Conservation (phyloP, 768 basidiomycete species). For the Dendrothele bispora region DNA sequence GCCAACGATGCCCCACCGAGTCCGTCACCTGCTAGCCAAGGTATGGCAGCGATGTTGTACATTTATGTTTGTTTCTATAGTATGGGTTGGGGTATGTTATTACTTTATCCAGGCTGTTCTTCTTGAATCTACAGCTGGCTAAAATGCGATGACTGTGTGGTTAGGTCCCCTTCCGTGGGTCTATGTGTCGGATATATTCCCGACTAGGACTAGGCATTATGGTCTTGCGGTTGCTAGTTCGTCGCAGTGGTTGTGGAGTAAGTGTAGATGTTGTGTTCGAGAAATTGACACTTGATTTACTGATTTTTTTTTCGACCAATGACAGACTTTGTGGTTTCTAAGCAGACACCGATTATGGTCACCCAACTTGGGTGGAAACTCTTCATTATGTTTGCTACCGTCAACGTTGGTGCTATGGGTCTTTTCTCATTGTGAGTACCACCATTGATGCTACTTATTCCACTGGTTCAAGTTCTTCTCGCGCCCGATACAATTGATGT, state of each 20-base stretch:
- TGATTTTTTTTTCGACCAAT: neutral
- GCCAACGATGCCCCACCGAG: slow-evolving; percentile 10
- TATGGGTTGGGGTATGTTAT: slow-evolving; percentile 51
- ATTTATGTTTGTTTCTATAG: slow-evolving; percentile 66
- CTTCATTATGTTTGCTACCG: slow-evolving; percentile 54
- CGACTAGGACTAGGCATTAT: slow-evolving; percentile 79
- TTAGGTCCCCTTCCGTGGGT: slow-evolving; percentile 54
- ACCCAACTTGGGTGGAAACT: slow-evolving; percentile 49
- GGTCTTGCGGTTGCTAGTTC: slow-evolving; percentile 74
- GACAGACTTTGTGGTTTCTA: slow-evolving; percentile 52
- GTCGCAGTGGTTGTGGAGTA: slow-evolving; percentile 73
- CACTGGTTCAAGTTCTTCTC: neutral
- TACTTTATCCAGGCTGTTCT: neutral
- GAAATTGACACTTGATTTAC: neutral
- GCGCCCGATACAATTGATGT: too few species aligned
- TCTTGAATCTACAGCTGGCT: neutral
- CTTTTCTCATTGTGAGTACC: slow-evolving; percentile 46
- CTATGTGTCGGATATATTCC: slow-evolving; percentile 84
- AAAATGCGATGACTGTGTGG: neutral
- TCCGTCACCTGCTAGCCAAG: slow-evolving; percentile 44
- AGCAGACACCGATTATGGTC: slow-evolving; percentile 49
- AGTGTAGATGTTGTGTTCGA: slow-evolving; percentile 15
- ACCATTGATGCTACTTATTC: too few species aligned
- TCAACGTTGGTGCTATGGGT: slow-evolving; percentile 53
- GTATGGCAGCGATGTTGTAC: slow-evolving; percentile 66